phyloP scores from a whole-genome alignment of 1,284 basidiomycete species.

The Pseudomicrostroma phylloplanum region DNA sequence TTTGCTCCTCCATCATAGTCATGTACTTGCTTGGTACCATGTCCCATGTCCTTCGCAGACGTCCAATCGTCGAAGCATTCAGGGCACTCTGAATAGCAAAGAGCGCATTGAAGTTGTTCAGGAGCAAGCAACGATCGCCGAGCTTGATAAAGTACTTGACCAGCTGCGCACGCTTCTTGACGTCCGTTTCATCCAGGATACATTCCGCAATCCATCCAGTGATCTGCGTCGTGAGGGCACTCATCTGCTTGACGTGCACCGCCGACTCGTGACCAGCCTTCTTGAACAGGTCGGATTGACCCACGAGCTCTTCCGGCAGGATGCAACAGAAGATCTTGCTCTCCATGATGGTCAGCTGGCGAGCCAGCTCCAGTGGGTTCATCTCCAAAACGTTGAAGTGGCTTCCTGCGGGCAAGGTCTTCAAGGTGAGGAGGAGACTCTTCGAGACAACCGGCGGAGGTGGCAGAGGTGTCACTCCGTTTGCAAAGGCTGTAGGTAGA shows the following conservation, averaged over 20 bases:
- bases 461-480: constrained; percentile 28
- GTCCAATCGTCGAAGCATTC: constrained; percentile 51
- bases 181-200: constrained; percentile 52
- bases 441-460: constrained; percentile 73
- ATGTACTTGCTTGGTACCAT: constrained; percentile 79
- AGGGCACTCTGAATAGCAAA: constrained; percentile 53
- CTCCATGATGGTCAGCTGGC: constrained; percentile 55
- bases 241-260: constrained; percentile 51
- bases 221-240: constrained; percentile 52
- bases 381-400: constrained; percentile 75
- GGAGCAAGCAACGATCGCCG: constrained; percentile 48
- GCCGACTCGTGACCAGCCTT: constrained; percentile 25
- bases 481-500: constrained; percentile 23
- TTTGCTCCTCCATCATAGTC: constrained; percentile 68
- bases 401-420: constrained; percentile 53
- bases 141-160: constrained; percentile 54
- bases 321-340: constrained; percentile 50
- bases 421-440: constrained; percentile 58
- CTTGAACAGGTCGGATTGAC: constrained; percentile 45
- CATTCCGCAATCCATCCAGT: constrained; percentile 55
- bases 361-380: constrained; percentile 61
- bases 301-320: constrained; percentile 52
- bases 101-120: constrained; percentile 54
- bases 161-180: constrained; percentile 48
- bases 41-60: constrained; percentile 56